Conservation (phyloP, 306 rosid species). For the Cucumis melo region DNA sequence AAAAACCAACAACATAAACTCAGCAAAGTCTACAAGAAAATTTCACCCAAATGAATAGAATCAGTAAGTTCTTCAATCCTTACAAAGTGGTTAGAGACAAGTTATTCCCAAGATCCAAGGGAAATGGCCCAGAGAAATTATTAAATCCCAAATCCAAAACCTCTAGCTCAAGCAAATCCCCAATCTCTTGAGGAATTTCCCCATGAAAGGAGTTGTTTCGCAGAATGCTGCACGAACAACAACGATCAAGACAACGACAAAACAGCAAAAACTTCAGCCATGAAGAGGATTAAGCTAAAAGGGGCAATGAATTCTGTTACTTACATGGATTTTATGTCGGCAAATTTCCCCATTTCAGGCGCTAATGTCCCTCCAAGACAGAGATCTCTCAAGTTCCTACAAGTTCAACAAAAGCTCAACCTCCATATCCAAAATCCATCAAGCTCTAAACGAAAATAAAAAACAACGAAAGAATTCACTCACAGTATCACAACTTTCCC, state of each 20-base stretch:
- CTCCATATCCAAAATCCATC: not conserved
- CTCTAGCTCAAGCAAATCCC: constrained; percentile 39
- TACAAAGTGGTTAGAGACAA: constrained; percentile 39
- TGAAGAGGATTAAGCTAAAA: not conserved
- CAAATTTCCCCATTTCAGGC: constrained; percentile 43
- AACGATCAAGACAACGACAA: not conserved
- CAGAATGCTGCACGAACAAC: constrained; percentile 27
- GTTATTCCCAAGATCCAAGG: constrained; percentile 29
- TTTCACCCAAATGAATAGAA: not conserved
- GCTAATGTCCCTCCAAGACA: constrained; percentile 53
- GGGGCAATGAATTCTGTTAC: not conserved
- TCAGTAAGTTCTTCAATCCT: constrained; percentile 11
- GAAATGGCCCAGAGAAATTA: constrained; percentile 52
- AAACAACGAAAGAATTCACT: constrained; percentile 14
- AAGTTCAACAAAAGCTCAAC: not conserved
- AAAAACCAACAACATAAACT: not conserved
- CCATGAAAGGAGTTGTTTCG: constrained; percentile 59
- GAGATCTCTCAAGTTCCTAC: constrained; percentile 53
- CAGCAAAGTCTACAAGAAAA: not conserved
- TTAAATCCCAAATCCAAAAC: constrained; percentile 59
- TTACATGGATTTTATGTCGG: constrained; percentile 52
- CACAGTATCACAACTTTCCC: constrained; percentile 58
- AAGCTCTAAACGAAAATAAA: not conserved
- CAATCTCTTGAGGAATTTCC: constrained; percentile 36
- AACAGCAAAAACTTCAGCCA: not conserved